phyloP scores from a whole-genome alignment of 768 basidiomycete species.

The Chalciporus piperatus region DNA sequence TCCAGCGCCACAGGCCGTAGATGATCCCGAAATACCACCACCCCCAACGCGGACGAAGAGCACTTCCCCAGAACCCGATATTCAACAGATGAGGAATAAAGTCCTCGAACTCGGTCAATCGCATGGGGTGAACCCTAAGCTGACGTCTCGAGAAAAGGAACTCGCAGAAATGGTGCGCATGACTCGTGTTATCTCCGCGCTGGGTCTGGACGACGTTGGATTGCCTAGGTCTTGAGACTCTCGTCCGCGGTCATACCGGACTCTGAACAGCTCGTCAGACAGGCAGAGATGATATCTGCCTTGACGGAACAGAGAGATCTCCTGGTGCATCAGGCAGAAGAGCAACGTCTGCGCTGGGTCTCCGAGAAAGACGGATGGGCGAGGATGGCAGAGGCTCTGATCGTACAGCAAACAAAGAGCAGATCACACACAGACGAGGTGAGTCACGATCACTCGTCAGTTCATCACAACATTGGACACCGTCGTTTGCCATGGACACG shows the following conservation, averaged over 20 bases:
- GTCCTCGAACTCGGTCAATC: conserved; percentile 43
- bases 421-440: conserved; percentile 46
- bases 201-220: not conserved
- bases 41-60: conserved; percentile 19
- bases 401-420: conserved; percentile 45
- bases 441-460: conserved; percentile 11
- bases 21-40: conserved; percentile 21
- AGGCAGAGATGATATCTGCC: conserved; percentile 59
- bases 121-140: conserved; percentile 21
- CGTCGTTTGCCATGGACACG: not conserved
- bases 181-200: conserved; percentile 7
- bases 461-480: not conserved
- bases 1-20: conserved; percentile 33
- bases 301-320: conserved; percentile 59
- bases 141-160: conserved; percentile 46
- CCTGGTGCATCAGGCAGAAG: conserved; percentile 48
- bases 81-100: conserved; percentile 46
- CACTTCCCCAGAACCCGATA: conserved; percentile 41
- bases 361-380: conserved; percentile 65
- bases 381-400: conserved; percentile 64
- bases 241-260: conserved; percentile 39
- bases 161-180: conserved; percentile 53
- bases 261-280: conserved; percentile 49
- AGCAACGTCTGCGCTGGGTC: conserved; percentile 60
- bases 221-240: conserved; percentile 45